These are phyloP conservation scores for Apiotrichum sp. DNA, from an alignment of 1,284 basidiomycete genomes.

Conservation along the genomic window DNA sequence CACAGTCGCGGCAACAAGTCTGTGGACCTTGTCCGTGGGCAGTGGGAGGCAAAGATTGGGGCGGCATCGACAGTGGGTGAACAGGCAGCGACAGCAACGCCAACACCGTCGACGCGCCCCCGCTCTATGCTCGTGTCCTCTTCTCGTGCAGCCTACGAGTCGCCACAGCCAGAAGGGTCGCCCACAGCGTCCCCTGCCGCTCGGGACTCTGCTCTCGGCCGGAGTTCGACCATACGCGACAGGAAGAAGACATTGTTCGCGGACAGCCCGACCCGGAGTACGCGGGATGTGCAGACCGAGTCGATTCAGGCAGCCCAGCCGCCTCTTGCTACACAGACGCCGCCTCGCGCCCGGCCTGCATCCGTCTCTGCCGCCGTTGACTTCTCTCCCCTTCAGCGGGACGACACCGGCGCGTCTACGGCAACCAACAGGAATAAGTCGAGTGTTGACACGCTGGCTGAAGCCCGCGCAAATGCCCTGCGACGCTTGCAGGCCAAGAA, in stretches of 20 bases:
- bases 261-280: background rate
- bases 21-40: slow-evolving; percentile 32
- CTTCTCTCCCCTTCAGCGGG: slow-evolving; percentile 10
- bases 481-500: slow-evolving; percentile 35
- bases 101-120: slow-evolving; percentile 5
- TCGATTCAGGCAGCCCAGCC: background rate
- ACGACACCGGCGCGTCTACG: slow-evolving; percentile 26
- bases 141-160: too few species aligned
- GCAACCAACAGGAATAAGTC: slow-evolving; percentile 12
- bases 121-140: slow-evolving; percentile 4
- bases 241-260: background rate
- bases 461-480: slow-evolving; percentile 40
- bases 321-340: background rate
- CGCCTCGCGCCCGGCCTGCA: slow-evolving; percentile 5
- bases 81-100: background rate
- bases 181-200: too few species aligned
- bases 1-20: slow-evolving; percentile 25
- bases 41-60: slow-evolving; percentile 43
- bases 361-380: background rate
- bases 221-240: background rate
- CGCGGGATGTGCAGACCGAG: too few species aligned
- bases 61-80: slow-evolving; percentile 7
- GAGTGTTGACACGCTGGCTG: slow-evolving; percentile 37
- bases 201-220: background rate
- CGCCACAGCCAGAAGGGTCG: too few species aligned